Base-by-base conservation (phyloP, 192 early-diverging fungal species). In the Umbelopsis ramanniana region DNA sequence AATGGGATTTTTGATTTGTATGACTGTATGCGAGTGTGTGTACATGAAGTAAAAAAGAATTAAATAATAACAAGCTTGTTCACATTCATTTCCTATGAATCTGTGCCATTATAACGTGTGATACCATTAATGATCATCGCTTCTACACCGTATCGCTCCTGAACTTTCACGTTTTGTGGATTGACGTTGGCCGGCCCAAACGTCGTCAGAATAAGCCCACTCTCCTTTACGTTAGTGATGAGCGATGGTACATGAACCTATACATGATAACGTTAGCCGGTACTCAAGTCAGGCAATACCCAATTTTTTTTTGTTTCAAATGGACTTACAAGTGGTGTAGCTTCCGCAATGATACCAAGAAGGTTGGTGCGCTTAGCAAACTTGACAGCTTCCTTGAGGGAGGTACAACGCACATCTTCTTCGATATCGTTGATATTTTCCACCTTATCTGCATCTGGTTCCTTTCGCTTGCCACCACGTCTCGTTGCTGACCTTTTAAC, bases 311-410 rank as follows among this genome's bases (percentile, higher is more conserved):
- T 17, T 63, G 8, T 15, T 23, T 46, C 43, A 15, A 21, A 35
- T 15, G n/a, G 21, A 77, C 82, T 76, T 86, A 96, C 94, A 83
- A 98, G 82, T 67, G 95, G 93, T 53, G 89, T 90, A 17, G 96
- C 93, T 47, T 93, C 92, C 73, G 93, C 97, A 67, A 99, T 89
- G 22, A 99, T 78, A 11, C 98, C 98, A 7, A 99, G 84, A 33
- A 99, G 77, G 79, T 98, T 95, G 80, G 93, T 95, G 53, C 87
- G 84, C 69, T 94, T 94, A 0, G 95, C 92, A 83, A 98, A 99
- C 40, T 92, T 89, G 57, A 99, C 92, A 0, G 97, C 94, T 74
- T 97, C 96, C 71, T 98, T 99, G 71, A 99, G 89, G 19, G 94
- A 93, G 3, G 80, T 77, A 29, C 84, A 83, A 22, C 82, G 70